Evolutionary conservation across 2,329 filamentous ascomycete genomes (phyloP).

Genomic region (Paraphaeosphaeria sporulosa): DNA sequence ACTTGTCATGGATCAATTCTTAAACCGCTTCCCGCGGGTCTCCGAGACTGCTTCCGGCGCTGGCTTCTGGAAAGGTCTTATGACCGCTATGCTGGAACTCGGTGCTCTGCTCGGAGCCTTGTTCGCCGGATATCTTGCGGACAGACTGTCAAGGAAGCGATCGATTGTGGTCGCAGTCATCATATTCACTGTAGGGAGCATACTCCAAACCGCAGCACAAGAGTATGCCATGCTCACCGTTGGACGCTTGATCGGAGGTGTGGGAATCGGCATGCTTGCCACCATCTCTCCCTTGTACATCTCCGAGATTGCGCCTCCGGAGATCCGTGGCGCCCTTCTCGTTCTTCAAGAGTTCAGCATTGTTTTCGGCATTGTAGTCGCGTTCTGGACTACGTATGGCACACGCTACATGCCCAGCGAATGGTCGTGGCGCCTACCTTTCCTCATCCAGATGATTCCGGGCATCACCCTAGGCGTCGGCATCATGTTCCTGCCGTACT

Average conservation of each 20-base stretch:
- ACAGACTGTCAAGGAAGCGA: conserved; percentile 61
- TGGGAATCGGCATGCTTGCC: conserved; percentile 60
- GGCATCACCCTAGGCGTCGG: conserved; percentile 50
- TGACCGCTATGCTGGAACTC: conserved; percentile 64
- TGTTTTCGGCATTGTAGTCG: conserved; percentile 58
- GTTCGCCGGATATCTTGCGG: conserved; percentile 57
- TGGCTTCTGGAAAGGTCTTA: conserved; percentile 54
- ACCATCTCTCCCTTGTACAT: conserved; percentile 62
- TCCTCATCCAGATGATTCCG: conserved; percentile 56
- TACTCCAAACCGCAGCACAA: conserved; percentile 60
- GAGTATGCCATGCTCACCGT: conserved; percentile 61
- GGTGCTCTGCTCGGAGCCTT: conserved; percentile 56
- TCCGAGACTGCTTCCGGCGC: conserved; percentile 51
- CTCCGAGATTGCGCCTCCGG: conserved; percentile 59
- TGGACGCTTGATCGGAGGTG: conserved; percentile 59
- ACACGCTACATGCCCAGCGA: conserved; percentile 54
- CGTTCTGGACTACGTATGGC: conserved; percentile 64
- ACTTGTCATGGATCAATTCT: conserved; percentile 62
- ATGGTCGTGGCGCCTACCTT: conserved; percentile 57
- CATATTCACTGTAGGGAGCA: conserved; percentile 61
- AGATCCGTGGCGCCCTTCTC: conserved; percentile 58
- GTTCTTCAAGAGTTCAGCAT: conserved; percentile 59
- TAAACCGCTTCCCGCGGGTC: conserved; percentile 55
- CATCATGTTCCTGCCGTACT: conserved; percentile 61
- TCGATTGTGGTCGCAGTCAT: conserved; percentile 60